These are phyloP conservation scores for Trichoderma koningiopsis DNA, from an alignment of 2,329 filamentous ascomycete genomes.

Conservation along the genomic window DNA sequence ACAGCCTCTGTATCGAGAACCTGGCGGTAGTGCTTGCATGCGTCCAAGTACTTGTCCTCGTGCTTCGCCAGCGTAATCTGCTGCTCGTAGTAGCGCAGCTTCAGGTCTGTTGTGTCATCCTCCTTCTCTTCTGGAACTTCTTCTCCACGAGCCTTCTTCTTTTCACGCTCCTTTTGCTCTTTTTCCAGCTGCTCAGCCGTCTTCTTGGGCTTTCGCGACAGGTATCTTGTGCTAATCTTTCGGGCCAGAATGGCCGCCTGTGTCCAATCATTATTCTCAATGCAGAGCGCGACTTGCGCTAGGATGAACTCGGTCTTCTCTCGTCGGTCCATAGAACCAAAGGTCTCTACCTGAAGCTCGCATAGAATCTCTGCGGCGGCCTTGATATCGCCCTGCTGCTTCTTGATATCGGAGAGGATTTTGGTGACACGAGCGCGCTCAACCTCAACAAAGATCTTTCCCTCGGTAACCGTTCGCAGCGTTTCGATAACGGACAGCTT, in stretches of 20 bases:
- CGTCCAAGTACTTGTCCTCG: slow-evolving; percentile 95
- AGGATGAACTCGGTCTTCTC: slow-evolving; percentile 99
- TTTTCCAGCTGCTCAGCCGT: slow-evolving; percentile 86
- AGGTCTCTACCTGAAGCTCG: slow-evolving; percentile 97
- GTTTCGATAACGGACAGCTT: slow-evolving; percentile 96
- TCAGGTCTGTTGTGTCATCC: slow-evolving; percentile 94
- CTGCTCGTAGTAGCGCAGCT: slow-evolving; percentile 95
- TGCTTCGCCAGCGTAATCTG: slow-evolving; percentile 96
- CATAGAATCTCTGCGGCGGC: slow-evolving; percentile 91
- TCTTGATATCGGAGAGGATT: slow-evolving; percentile 97
- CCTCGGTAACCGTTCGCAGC: slow-evolving; percentile 92
- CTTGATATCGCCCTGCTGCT: slow-evolving; percentile 87
- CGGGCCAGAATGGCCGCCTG: slow-evolving; percentile 91
- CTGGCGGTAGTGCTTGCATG: slow-evolving; percentile 97
- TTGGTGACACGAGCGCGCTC: slow-evolving; percentile 94
- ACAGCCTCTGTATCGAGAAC: slow-evolving; percentile 95
- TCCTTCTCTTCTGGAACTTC: slow-evolving; percentile 77
- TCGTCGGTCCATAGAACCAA: slow-evolving; percentile 93
- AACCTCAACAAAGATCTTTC: slow-evolving; percentile 99
- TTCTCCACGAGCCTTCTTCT: slow-evolving; percentile 77
- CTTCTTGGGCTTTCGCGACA: slow-evolving; percentile 88
- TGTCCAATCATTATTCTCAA: slow-evolving; percentile 93
- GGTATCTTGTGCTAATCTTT: slow-evolving; percentile 95
- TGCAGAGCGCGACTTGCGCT: slow-evolving; percentile 91
- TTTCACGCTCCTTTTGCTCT: slow-evolving; percentile 84